phyloP scores from a whole-genome alignment of 768 basidiomycete species.

The Postia placenta region DNA sequence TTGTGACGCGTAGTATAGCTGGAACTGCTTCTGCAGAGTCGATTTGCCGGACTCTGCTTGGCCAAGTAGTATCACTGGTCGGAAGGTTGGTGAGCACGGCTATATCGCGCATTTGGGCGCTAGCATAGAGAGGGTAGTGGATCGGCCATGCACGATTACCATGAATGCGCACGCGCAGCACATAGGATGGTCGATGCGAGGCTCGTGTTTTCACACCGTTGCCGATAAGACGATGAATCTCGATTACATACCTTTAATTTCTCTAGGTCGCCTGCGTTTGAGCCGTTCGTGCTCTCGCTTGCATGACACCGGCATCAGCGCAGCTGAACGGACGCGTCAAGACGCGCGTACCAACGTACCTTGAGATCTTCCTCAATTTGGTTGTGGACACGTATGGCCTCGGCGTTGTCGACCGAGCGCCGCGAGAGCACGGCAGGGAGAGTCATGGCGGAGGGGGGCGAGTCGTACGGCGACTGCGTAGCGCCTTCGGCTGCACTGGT shows the following conservation, averaged over 20 bases:
- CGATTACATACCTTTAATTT: constrained; percentile 22
- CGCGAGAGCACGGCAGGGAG: constrained; percentile 1
- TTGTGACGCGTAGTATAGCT: constrained; percentile 63
- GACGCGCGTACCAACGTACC: constrained; percentile 4
- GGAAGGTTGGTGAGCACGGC: not conserved
- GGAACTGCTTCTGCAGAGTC: constrained; percentile 81
- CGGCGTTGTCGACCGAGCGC: constrained; percentile 13
- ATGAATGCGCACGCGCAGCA: no score
- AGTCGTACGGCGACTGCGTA: not conserved
- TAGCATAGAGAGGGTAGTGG: no score
- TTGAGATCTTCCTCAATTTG: constrained; percentile 19
- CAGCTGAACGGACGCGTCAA: not conserved
- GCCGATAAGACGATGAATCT: not conserved
- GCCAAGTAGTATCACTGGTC: constrained; percentile 26
- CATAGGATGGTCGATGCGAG: no score
- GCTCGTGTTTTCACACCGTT: no score
- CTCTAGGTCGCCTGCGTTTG: constrained; percentile 12
- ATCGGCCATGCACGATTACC: no score
- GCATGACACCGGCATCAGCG: not conserved
- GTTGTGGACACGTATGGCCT: constrained; percentile 17
- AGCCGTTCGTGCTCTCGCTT: constrained; percentile 22
- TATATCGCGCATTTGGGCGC: no score
- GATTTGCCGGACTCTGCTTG: constrained; percentile 57
- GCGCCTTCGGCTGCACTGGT: constrained; percentile 2
- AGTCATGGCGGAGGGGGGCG: not conserved